phyloP scores from a whole-genome alignment of 2,329 filamentous ascomycete genomes.

The Zymoseptoria crescenta region DNA sequence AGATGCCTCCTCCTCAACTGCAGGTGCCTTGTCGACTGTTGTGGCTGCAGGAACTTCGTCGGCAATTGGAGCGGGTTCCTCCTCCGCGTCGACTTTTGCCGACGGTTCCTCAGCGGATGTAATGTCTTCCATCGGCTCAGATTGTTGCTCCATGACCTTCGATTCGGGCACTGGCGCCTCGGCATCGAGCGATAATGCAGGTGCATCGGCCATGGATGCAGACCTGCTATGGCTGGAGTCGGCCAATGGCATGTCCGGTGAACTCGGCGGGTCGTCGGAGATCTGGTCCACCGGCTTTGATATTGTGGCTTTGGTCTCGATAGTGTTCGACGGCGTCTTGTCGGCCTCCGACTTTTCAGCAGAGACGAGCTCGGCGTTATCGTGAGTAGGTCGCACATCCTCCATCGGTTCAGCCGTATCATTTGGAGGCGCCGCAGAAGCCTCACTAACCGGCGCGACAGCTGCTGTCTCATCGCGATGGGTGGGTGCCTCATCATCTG shows the following conservation, averaged over 20 bases:
- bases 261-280: conserved; percentile 31
- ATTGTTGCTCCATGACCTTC: background rate
- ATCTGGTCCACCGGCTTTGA: conserved; percentile 3
- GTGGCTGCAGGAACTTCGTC: background rate
- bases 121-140: background rate
- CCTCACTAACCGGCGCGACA: too few species aligned
- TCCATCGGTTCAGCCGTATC: background rate
- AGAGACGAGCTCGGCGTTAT: background rate
- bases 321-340: conserved; percentile 8
- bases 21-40: background rate
- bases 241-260: conserved; percentile 37
- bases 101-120: background rate
- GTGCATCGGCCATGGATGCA: conserved; percentile 23
- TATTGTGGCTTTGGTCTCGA: conserved; percentile 4
- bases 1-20: background rate
- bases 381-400: background rate
- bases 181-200: conserved; percentile 6
- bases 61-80: background rate
- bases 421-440: background rate
- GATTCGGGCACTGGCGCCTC: background rate
- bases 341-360: conserved; percentile 1
- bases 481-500: conserved; percentile 24
- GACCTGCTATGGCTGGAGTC: conserved; percentile 33
- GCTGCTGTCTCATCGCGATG: conserved; percentile 9
- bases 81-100: background rate